Conservation (phyloP, 106 monocot species). For the Apostasia ramifera region DNA sequence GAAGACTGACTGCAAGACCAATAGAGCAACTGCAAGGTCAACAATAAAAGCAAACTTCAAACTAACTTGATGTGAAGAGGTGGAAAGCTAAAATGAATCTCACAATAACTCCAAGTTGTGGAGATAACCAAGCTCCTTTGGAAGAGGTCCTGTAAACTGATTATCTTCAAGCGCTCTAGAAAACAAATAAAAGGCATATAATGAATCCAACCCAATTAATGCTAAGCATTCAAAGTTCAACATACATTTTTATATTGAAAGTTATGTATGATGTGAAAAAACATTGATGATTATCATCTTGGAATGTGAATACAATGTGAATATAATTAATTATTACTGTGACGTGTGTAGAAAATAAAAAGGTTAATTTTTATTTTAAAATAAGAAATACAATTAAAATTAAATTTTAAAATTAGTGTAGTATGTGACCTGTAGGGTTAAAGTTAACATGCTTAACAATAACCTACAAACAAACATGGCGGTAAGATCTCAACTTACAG, state of each 20-base stretch:
- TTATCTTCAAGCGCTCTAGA: conserved; percentile 2
- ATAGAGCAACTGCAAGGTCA: not conserved
- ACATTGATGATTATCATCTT: no score
- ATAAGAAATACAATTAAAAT: not conserved
- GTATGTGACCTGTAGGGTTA: no score
- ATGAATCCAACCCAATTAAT: no score
- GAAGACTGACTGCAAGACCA: conserved; percentile 1
- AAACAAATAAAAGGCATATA: not conserved
- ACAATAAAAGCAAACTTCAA: not conserved
- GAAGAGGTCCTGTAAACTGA: conserved; percentile 10
- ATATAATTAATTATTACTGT: no score
- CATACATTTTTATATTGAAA: no score
- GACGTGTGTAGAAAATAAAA: not conserved
- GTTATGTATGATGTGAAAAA: no score
- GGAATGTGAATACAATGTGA: no score
- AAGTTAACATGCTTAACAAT: no score
- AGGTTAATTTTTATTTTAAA: not conserved
- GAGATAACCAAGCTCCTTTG: conserved; percentile 10
- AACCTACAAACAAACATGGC: no score
- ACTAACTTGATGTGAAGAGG: not conserved
- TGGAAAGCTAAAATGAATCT: not conserved
- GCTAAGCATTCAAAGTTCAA: no score
- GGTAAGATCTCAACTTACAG: not conserved
- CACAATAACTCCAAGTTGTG: not conserved
- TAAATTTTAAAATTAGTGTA: no score